phyloP scores from a whole-genome alignment of 164 flowering plant species.

The Cinnamomum micranthum region DNA sequence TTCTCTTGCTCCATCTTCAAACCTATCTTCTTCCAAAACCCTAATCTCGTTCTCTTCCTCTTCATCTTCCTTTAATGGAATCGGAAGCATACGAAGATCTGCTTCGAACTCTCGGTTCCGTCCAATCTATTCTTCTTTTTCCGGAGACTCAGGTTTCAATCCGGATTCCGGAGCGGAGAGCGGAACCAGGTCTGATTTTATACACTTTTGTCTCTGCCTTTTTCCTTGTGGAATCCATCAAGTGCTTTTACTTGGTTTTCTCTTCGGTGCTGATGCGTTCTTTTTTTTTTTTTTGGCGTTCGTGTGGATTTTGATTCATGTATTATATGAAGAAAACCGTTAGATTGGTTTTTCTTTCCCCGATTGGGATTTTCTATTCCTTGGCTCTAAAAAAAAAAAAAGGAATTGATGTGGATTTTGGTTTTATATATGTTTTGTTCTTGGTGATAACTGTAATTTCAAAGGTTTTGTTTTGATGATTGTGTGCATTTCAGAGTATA shows the following conservation, averaged over 20 bases:
- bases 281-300: background rate
- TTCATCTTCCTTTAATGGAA: constrained; percentile 11
- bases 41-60: constrained; percentile 2
- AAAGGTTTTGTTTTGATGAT: no score
- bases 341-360: no score
- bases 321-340: background rate
- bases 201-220: background rate
- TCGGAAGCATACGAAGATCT: background rate
- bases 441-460: no score
- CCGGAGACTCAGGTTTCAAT: constrained; percentile 18
- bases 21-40: constrained; percentile 20
- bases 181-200: constrained; percentile 23
- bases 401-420: background rate
- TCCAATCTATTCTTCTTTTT: constrained; percentile 13
- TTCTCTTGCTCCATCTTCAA: constrained; percentile 8
- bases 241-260: background rate
- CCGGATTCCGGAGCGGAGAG: constrained; percentile 24
- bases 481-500: no score
- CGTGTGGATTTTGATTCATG: background rate
- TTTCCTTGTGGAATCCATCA: background rate
- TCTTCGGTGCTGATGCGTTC: background rate
- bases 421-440: no score
- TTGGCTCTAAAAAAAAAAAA: background rate
- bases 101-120: constrained; percentile 4
- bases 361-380: background rate